Base-by-base conservation (phyloP, 2,329 filamentous ascomycete genomes). In the Fusarium pseudoanthophilum region DNA sequence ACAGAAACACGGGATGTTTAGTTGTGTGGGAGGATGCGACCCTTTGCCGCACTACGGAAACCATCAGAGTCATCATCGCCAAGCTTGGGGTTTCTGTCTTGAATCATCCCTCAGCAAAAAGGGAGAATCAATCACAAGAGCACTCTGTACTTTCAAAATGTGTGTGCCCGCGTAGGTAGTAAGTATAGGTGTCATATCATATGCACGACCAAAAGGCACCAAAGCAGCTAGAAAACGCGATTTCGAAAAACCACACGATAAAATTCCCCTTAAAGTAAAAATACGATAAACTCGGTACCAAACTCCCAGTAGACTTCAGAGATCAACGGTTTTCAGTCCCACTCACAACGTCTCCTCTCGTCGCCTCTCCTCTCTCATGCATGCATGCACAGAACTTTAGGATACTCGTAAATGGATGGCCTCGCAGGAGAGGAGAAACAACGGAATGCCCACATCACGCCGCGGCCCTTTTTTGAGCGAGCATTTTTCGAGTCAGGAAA, bases 11-110 rank as follows among this genome's bases (percentile, higher is more conserved):
- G 36, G 32, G 36, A 55, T 37, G 45, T 59, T 59, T 59, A 48
- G 40, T 24, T 49, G 45, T 24, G 40, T 40, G 59, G 49, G 62
- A 60, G 51, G 59, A 75, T 63, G 64, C 67, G 69, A 68, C 74
- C 70, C 58, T 74, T 75, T 73, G 20, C 53, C 28, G 58, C 32
- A 36, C 49, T 73, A 30, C 15, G 51, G 51, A 55, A n/a, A 39
- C 26, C 18, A 57, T 64, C 48, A 34, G 59, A 67, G 30, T 40
- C 37, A 46, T 63, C 45, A 42, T 55, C 20, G 51, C 51, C 36
- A 55, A 28, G n/a, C 32, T n/a, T n/a, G 14, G 14, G 11, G 28
- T 30, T 46, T 34, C 37, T 18, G 26, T 59, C 34, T 32, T 58
- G 26, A 43, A 58, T 34, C 65, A 69, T 71, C 62, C 26, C 45